Evolutionary conservation across 495 filamentous ascomycete species (phyloP).

Genomic region (Sabuloglossum arenarium): DNA sequence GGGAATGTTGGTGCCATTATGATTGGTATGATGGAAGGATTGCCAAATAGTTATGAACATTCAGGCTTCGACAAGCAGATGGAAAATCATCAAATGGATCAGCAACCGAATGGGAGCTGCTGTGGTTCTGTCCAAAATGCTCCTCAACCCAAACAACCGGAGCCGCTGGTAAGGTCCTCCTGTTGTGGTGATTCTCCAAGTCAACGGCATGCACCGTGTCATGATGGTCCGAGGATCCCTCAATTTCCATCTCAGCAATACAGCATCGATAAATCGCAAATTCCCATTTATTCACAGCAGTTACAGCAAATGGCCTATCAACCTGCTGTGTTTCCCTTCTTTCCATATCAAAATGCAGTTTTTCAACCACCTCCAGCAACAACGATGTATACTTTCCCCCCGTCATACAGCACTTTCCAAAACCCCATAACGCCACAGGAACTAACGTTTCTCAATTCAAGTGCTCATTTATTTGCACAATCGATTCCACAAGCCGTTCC

Average conservation of each 20-base stretch:
- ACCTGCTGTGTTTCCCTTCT: neutral
- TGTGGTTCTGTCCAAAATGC: neutral
- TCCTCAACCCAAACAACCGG: neutral
- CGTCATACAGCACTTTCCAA: constrained; percentile 3
- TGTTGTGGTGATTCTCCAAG: neutral
- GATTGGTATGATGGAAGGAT: neutral
- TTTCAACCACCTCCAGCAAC: neutral
- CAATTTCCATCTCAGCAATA: neutral
- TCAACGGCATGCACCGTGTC: neutral
- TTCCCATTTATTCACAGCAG: neutral
- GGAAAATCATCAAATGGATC: neutral
- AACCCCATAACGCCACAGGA: constrained; percentile 3
- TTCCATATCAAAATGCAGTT: neutral
- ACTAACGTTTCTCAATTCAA: neutral
- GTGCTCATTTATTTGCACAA: constrained; percentile 1
- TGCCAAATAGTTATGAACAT: neutral
- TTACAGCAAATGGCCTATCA: neutral
- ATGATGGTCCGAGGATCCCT: neutral
- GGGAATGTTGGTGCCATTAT: neutral
- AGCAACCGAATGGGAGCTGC: neutral
- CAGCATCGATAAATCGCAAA: neutral
- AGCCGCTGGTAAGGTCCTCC: neutral
- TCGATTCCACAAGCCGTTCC: neutral
- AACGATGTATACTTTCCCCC: constrained; percentile 2
- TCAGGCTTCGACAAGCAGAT: neutral